Percentiles rank a stretch among this genome's conserved stretches.
phyloP scores from a whole-genome alignment of 106 monocot species.

The Alisma plantagoaquatica region DNA sequence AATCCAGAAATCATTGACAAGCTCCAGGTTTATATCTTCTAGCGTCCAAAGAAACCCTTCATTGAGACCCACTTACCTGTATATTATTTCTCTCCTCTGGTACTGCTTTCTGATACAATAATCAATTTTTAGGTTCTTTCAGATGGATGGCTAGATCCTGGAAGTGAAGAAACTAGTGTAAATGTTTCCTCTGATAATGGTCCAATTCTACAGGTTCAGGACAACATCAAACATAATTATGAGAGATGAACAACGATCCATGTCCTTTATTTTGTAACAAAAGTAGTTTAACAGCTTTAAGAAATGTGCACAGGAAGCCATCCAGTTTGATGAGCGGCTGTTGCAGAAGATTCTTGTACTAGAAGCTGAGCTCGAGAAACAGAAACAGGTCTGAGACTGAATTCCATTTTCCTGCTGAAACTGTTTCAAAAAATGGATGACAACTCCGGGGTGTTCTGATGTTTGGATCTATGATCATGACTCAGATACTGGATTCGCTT shows the following conservation, averaged over 20 bases:
- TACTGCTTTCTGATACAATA: no score
- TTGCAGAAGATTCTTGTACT: not conserved
- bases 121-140: no score
- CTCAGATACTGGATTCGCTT: slow-evolving; percentile 2
- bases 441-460: not conserved
- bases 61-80: no score
- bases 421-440: not conserved
- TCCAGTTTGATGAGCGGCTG: not conserved
- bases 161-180: slow-evolving; percentile 7
- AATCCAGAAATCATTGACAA: slow-evolving; percentile 23
- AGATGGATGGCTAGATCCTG: slow-evolving; percentile 16
- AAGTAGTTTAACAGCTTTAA: no score
- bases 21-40: slow-evolving; percentile 15
- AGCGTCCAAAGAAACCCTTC: no score
- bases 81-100: no score
- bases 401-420: not conserved
- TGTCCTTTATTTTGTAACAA: no score
- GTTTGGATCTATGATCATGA: no score
- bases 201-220: not conserved
- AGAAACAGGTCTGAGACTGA: not conserved
- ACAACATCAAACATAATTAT: no score
- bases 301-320: no score
- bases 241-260: no score
- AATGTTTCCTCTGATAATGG: not conserved
- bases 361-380: not conserved